Percentiles rank a stretch among this genome's conserved stretches.
These are phyloP conservation scores for Metarhizium humberi DNA, from an alignment of 2,329 filamentous ascomycete species.

Conservation along the genomic window DNA sequence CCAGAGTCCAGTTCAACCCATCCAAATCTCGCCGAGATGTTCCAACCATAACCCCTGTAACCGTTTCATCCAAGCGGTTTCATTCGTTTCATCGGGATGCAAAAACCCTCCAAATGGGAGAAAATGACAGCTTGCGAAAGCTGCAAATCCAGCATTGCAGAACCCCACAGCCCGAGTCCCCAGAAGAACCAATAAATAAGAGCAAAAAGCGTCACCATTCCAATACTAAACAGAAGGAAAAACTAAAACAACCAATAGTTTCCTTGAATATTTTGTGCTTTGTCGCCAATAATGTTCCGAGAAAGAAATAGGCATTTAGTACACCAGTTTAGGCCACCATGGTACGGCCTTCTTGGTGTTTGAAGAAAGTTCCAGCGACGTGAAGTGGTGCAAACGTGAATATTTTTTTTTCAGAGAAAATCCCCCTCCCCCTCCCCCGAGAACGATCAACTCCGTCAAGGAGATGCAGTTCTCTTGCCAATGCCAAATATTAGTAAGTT, in stretches of 20 bases:
- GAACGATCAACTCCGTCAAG: conserved; percentile 4
- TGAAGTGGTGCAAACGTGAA: not conserved
- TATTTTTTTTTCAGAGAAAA: not conserved
- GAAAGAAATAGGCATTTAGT: not conserved
- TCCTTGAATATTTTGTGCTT: not conserved
- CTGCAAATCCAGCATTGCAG: not conserved
- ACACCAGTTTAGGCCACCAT: not conserved
- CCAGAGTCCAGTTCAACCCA: conserved; percentile 5
- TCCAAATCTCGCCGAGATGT: conserved; percentile 5
- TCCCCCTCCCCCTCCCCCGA: not conserved
- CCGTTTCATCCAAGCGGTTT: conserved; percentile 2
- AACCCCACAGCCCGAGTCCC: not conserved
- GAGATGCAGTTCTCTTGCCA: not conserved
- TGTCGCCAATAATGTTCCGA: conserved; percentile 2
- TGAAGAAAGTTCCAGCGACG: not conserved
- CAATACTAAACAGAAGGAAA: not conserved
- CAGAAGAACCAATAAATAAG: not conserved
- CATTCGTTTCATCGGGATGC: conserved; percentile 3
- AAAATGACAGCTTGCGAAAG: conserved; percentile 5
- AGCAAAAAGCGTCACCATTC: not conserved
- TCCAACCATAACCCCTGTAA: not conserved
- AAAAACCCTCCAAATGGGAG: conserved; percentile 7
- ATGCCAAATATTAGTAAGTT: conserved; percentile 6
- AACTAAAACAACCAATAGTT: conserved; percentile 3
- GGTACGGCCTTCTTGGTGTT: not conserved